Base-by-base conservation (phyloP, 306 rosid genomes). In the Prinsepia uniflora region DNA sequence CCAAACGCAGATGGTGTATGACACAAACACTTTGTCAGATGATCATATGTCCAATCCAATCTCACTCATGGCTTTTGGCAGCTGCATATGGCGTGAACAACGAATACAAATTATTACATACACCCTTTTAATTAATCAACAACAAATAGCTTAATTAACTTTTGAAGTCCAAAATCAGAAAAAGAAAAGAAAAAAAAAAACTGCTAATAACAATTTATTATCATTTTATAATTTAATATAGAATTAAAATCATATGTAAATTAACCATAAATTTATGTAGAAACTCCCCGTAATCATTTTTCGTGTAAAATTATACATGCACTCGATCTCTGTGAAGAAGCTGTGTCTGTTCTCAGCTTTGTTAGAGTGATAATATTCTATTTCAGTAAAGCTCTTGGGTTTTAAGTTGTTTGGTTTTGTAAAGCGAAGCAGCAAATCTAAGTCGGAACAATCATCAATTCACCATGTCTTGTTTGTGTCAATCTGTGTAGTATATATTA, bases 1-100 rank as follows among this genome's bases (percentile, higher is more conserved):
- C 56, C 44, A 74, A 68, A 68, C 47, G 74, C 78, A 75, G 74
- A 10, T 71, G 20, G 56, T 61, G 61, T 22, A 80, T 61, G 77
- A 56, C 68, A 42, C 41, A 34, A 50, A 53, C 47, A 83, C 73
- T 79, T 68, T 75, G 88, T 81, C 84, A 80, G 94, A 72, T 86
- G 94, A 72, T 86, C 88, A 84, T 83, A 88, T 73, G 97, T 91
- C 96, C 83, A 88, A 91, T 91, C 96, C 85, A 79, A 83, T 75
- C 85, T 57, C 63, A 76, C 68, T 80, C 83, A 84, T 63, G 79
- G 79, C 63, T 43, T 72, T 72, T 71, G 59, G 74, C 84, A 80
- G 83, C 24, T 72, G 53, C 24, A 13, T 10, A 13, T 61, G 82
- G 88, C 90, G 92, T 86, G 89, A 85, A 82, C 76, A 46, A 79